Evolutionary conservation across 2,329 filamentous ascomycete species (phyloP).

Genomic region (Macrophomina tecta): DNA sequence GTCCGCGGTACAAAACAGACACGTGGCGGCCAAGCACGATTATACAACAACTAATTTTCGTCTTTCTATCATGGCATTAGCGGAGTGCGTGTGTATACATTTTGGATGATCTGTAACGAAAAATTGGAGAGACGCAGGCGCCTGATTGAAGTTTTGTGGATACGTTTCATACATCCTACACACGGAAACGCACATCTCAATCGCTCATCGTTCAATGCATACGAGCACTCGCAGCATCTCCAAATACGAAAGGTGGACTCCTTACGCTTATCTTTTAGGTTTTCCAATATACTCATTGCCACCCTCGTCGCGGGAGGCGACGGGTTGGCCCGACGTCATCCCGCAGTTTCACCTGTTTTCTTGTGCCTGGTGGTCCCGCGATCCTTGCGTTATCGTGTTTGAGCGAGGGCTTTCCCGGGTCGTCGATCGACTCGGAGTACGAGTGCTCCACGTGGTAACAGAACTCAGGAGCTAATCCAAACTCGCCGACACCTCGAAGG

Average conservation of each 20-base stretch:
- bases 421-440: conserved; percentile 10
- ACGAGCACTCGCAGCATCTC: background rate
- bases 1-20: conserved; percentile 1
- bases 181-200: conserved; percentile 1
- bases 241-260: background rate
- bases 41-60: conserved; percentile 23
- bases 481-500: conserved; percentile 1
- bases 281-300: background rate
- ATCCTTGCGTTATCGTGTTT: conserved; percentile 1
- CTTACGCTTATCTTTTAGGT: background rate
- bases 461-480: conserved; percentile 9
- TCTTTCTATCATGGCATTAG: conserved; percentile 4
- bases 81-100: conserved; percentile 12
- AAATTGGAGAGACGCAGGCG: conserved; percentile 18
- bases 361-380: background rate
- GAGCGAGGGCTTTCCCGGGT: background rate
- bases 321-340: background rate
- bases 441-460: conserved; percentile 5
- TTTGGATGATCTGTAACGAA: conserved; percentile 16
- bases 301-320: background rate
- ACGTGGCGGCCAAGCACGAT: conserved; percentile 11
- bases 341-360: conserved; percentile 6
- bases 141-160: conserved; percentile 13
- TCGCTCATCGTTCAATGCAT: background rate
- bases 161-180: conserved; percentile 10